Evolutionary conservation across 176 grass and related monocot species (phyloP).

Genomic region (Pontederia paniculata): DNA sequence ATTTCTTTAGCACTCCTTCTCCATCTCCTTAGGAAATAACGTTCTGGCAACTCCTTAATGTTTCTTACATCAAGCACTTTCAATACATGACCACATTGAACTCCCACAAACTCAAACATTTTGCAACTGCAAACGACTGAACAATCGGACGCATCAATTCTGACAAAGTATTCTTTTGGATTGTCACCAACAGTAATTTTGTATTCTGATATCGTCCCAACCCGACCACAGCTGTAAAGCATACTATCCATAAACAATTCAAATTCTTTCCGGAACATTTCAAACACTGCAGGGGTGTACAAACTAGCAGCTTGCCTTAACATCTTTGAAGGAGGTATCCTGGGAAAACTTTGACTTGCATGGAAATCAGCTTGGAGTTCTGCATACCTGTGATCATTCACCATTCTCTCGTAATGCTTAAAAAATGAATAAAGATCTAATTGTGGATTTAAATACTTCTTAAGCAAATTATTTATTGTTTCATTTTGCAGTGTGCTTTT

Average conservation of each 20-base stretch:
- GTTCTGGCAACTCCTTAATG: constrained; percentile 72
- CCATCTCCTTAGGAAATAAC: constrained; percentile 72
- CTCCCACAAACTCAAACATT: constrained; percentile 71
- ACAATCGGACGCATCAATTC: constrained; percentile 24
- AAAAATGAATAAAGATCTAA: constrained; percentile 36
- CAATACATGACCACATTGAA: constrained; percentile 79
- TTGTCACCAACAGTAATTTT: constrained; percentile 29
- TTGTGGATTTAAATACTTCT: constrained; percentile 28
- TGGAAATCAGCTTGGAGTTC: constrained; percentile 34
- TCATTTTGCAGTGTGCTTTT: constrained; percentile 24
- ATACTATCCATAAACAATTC: constrained; percentile 46
- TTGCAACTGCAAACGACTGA: constrained; percentile 69
- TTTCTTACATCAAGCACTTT: constrained; percentile 97
- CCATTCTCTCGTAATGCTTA: constrained; percentile 31
- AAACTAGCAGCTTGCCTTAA: constrained; percentile 31
- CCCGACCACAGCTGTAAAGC: constrained; percentile 14
- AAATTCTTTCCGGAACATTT: constrained; percentile 42
- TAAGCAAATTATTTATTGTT: constrained; percentile 27
- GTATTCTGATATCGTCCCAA: constrained; percentile 22
- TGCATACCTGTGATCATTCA: constrained; percentile 36
- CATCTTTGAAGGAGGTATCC: constrained; percentile 34
- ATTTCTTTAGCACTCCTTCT: constrained; percentile 59
- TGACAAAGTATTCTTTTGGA: constrained; percentile 25
- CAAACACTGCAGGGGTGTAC: constrained; percentile 37
- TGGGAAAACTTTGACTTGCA: constrained; percentile 33